Percentiles rank a stretch among this genome's conserved stretches.
These are phyloP conservation scores for Zoysia japonica DNA, from an alignment of 176 grass and related monocot species.

Conservation along the genomic window DNA sequence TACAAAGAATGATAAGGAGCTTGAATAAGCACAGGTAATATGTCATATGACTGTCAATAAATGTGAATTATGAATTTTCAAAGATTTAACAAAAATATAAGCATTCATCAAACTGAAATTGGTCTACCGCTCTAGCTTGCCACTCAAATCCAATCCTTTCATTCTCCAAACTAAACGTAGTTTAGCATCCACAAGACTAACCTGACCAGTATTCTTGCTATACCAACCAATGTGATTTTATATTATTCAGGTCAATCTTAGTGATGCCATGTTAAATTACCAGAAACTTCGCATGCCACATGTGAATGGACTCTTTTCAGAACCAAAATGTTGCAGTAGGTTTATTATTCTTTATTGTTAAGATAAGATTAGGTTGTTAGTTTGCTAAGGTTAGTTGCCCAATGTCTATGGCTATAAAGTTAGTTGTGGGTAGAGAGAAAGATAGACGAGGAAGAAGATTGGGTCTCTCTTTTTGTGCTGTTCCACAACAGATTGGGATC, in stretches of 20 bases:
- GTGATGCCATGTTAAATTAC: background rate
- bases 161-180: background rate
- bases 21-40: slow-evolving; percentile 16
- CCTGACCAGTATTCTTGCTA: slow-evolving; percentile 20
- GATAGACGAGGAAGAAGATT: no score
- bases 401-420: no score
- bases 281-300: background rate
- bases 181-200: slow-evolving; percentile 15
- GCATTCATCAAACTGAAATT: background rate
- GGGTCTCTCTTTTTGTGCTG: no score
- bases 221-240: background rate
- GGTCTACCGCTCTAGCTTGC: slow-evolving; percentile 10
- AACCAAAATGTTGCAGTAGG: background rate
- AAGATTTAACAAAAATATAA: slow-evolving; percentile 28
- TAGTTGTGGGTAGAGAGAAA: no score
- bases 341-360: no score
- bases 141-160: background rate
- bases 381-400: no score
- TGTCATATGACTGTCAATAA: background rate
- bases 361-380: no score
- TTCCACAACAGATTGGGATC: no score
- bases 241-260: slow-evolving; percentile 3
- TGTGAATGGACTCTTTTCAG: background rate
- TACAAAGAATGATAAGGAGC: slow-evolving; percentile 6
- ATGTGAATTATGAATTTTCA: background rate